Evolutionary conservation across 805 yeast genomes (phyloP), one percentile per base, ranked within the genome.

Genomic region (Myxozyma neotropica): DNA sequence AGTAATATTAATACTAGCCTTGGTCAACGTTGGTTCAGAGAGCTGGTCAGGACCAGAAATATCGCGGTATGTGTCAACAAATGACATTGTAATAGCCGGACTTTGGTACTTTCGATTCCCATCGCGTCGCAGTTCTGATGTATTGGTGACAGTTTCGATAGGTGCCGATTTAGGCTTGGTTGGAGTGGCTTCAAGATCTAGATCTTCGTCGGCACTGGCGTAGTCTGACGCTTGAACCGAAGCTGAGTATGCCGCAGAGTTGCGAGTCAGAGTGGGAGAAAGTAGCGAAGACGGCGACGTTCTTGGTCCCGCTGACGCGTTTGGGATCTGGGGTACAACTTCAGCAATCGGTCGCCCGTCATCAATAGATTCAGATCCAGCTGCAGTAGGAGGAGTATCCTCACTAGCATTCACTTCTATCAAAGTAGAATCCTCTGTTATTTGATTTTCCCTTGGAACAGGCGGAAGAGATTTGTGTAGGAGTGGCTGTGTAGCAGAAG

Each of bases 201-300:
- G 13, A 26, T 40, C 45, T 39, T 52, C 56, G 29, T 52, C 49
- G 12, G 56, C 56, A 36, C 56, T 52, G 15, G 56, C 56, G 33
- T 52, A 52, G 6, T 52, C 56, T 4, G 56, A 52, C 17, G 38
- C 19, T 10, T 38, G 46, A 4, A 50, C 36, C 7, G 53, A 48
- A n/a, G 43, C 43, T 19, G 53, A 48, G 13, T 35, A 35, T 6
- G 53, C 29, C 23, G 13, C 15, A 15, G 53, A 48, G 33, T 13
- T 35, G 10, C 10, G 10, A n/a, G 17, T 19, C 10, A 17, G 43
- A 38, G 19, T 38, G 4, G 43, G 17, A 2, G 56, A 29, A 13
- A 23, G 39, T 13, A 38, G 31, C 13, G 55, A 24, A 15, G 31
- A 4, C 7, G 48, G 55, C 24, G 55, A 40, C 12, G 33, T 29